Base-by-base conservation (phyloP, 345 rosid genomes). In the Ricinus communis region DNA sequence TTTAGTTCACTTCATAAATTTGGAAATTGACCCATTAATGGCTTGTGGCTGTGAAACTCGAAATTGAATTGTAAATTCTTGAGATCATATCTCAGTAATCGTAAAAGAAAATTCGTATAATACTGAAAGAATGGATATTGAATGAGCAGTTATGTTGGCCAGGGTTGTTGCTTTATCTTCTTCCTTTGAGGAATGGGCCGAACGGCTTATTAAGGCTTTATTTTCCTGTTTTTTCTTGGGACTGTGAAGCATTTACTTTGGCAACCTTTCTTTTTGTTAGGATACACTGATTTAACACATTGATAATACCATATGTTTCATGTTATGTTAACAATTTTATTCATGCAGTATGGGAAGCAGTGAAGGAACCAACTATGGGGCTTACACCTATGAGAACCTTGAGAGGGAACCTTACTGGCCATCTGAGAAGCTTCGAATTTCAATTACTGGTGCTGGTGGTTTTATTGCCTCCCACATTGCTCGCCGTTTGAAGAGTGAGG, bases 401-500 rank as follows among this genome's bases (percentile, higher is more conserved):
- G 96, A 87, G 80, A 90, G 97, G 76, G 97, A 92, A 74, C 92
- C 79, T 28, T 92, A 95, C 80, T 95, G 99, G 99, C 96, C 97
- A 3, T 85, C 94, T 5, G 90, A 87, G 80, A 89, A 89, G 66
- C 96, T 92, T 19, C 84, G 82, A 61, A 88, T 92, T 54, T 93
- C 99, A 16, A 80, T 95, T 18, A 95, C 98, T 0, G 96, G 99
- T 0, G 93, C 98, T 9, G 99, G 98, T 30, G 99, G 99, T 28
- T 95, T 95, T 79, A 95, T 95, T 16, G 99, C 97, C 22, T 92
- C 99, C 51, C 99, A 92, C 86, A 92, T 95, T 70, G 98, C 99
- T 74, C 90, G 99, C 36, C 97, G 99, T 71, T 69, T 95, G 87
- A 95, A 89, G 86, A 83, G 82, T 11, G 99, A 95, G 81, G 99